Conservation (phyloP, 495 filamentous ascomycete genomes). For the Penicillium cataractarum region DNA sequence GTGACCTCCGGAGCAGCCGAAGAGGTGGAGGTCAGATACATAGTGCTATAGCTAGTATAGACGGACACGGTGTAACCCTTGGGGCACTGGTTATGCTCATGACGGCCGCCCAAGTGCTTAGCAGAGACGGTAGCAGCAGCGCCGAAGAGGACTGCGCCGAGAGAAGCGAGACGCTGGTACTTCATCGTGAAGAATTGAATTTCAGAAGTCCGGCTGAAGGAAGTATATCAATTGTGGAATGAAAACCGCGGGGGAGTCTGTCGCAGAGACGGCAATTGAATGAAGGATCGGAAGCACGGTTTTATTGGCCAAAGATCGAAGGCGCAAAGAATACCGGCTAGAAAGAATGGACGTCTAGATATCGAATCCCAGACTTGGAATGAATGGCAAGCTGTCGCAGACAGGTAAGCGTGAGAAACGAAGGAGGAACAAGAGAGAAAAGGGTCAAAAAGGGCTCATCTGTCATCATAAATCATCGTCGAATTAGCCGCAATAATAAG, state of each 20-base stretch:
- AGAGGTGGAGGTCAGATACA: slow-evolving; percentile 25
- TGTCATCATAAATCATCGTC: slow-evolving; percentile 2
- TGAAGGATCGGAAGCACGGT: slow-evolving; percentile 8
- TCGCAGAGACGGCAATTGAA: slow-evolving; percentile 6
- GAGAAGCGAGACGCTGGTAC: slow-evolving; percentile 34
- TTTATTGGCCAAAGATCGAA: neutral
- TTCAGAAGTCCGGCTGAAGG: neutral
- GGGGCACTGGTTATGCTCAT: slow-evolving; percentile 31
- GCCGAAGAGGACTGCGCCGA: slow-evolving; percentile 36
- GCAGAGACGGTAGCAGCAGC: slow-evolving; percentile 37
- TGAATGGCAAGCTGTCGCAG: slow-evolving; percentile 29
- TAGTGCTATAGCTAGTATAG: slow-evolving; percentile 26
- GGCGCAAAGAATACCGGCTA: slow-evolving; percentile 16
- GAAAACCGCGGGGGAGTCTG: slow-evolving; percentile 4
- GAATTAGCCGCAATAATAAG: neutral
- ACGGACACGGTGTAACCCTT: slow-evolving; percentile 34
- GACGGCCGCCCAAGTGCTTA: slow-evolving; percentile 22
- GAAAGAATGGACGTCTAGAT: slow-evolving; percentile 44
- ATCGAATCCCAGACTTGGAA: slow-evolving; percentile 33
- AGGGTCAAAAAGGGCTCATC: slow-evolving; percentile 1
- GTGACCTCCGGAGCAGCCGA: slow-evolving; percentile 21
- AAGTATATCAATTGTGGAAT: neutral
- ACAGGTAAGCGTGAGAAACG: slow-evolving; percentile 23
- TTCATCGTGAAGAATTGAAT: slow-evolving; percentile 33
- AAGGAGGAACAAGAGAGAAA: slow-evolving; percentile 11